Evolutionary conservation across 352 stramenopile species (phyloP).

Genomic region (Phytophthora ohioensis): DNA sequence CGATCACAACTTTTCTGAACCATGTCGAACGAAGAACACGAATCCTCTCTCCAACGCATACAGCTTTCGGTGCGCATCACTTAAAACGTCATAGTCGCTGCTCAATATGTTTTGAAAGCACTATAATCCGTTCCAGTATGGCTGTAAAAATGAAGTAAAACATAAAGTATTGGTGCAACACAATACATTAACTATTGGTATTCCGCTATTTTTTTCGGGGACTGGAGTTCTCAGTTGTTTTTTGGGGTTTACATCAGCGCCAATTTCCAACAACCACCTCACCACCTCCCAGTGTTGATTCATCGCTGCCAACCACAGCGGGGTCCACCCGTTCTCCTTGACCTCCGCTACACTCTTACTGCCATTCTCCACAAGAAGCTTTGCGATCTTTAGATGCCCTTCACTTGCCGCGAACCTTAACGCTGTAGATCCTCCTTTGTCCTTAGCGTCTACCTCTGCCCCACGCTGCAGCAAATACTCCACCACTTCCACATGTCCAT

Average conservation of each 20-base stretch:
- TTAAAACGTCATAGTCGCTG: no score
- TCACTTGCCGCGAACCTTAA: neutral
- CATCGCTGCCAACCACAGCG: neutral
- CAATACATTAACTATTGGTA: no score
- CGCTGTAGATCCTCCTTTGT: neutral
- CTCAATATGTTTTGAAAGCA: no score
- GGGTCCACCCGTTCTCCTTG: neutral
- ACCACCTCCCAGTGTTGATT: neutral
- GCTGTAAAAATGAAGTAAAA: no score
- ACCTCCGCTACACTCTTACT: neutral
- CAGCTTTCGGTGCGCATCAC: no score
- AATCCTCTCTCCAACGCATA: no score
- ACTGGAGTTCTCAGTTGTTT: no score
- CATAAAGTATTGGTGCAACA: neutral
- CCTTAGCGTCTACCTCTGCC: neutral
- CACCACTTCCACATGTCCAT: slow-evolving; percentile 2
- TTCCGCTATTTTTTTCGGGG: no score
- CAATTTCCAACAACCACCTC: neutral
- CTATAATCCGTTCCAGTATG: no score
- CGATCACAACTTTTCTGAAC: no score
- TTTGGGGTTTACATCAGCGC: neutral
- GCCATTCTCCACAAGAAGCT: neutral
- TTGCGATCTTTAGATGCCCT: neutral
- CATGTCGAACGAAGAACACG: no score
- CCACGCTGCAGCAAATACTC: slow-evolving; percentile 1